Evolutionary conservation across 2,329 filamentous ascomycete genomes (phyloP).

Genomic region (Polytolypa hystricis): DNA sequence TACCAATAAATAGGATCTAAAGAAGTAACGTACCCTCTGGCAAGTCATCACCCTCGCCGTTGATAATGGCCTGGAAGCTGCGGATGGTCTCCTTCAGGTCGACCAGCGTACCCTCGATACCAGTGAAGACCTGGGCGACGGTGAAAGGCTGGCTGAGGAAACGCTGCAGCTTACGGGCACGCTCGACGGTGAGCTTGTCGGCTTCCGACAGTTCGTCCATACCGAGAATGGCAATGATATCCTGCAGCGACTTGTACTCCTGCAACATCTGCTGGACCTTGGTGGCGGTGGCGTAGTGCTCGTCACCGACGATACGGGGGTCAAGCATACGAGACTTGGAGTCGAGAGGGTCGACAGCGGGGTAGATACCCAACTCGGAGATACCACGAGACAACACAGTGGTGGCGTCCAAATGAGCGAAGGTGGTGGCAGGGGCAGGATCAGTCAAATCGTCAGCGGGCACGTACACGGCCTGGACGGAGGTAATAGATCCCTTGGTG

Average conservation of each 20-base stretch:
- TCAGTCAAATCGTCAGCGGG: constrained; percentile 99
- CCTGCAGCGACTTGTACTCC: constrained; percentile 99
- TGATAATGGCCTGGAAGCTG: constrained; percentile 95
- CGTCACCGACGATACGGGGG: constrained; percentile 94
- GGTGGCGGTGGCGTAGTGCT: constrained; percentile 92
- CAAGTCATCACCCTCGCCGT: constrained; percentile 88
- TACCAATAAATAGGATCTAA: not conserved
- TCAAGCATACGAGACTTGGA: constrained; percentile 99
- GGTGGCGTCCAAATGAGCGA: constrained; percentile 99
- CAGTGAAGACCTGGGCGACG: constrained; percentile 58
- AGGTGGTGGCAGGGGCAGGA: constrained; percentile 97
- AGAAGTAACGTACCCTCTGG: constrained; percentile 60
- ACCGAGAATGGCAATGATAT: constrained; percentile 99
- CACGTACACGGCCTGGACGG: constrained; percentile 99
- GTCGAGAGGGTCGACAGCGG: constrained; percentile 98
- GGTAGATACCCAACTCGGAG: constrained; percentile 99
- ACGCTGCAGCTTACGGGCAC: constrained; percentile 99
- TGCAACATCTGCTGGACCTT: constrained; percentile 98
- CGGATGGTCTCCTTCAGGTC: constrained; percentile 97
- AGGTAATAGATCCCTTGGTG: constrained; percentile 98
- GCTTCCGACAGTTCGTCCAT: constrained; percentile 99
- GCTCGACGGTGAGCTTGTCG: constrained; percentile 99
- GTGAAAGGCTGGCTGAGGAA: constrained; percentile 99
- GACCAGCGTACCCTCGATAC: constrained; percentile 93
- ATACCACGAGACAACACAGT: constrained; percentile 99